Evolutionary conservation across 345 rosid species (phyloP).

Genomic region (Citrus maxima): DNA sequence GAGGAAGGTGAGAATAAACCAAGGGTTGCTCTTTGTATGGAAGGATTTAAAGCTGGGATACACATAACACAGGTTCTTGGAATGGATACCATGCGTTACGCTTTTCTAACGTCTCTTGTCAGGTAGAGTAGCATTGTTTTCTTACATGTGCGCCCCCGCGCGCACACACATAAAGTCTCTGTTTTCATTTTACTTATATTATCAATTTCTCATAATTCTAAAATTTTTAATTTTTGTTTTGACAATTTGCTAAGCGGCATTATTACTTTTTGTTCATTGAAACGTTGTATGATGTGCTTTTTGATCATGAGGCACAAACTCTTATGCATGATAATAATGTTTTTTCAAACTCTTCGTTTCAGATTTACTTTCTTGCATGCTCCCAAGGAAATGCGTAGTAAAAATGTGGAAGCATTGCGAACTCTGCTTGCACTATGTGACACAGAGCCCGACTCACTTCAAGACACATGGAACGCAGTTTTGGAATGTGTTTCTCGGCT

Average conservation of each 20-base stretch:
- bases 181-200: neutral
- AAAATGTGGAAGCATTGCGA: conserved; percentile 96
- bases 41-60: conserved; percentile 98
- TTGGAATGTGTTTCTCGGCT: conserved; percentile 98
- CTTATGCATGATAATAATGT: conserved; percentile 1
- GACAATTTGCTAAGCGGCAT: neutral
- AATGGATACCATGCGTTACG: conserved; percentile 99
- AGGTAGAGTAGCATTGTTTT: conserved; percentile 44
- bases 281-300: neutral
- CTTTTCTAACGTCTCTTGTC: conserved; percentile 93
- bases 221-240: neutral
- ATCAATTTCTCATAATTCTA: neutral
- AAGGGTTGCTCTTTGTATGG: conserved; percentile 88
- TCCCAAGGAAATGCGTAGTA: conserved; percentile 92
- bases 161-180: neutral
- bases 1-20: conserved; percentile 98
- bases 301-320: neutral
- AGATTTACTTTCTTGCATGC: conserved; percentile 99
- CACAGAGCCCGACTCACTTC: conserved; percentile 71
- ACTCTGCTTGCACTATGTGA: conserved; percentile 76
- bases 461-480: conserved; percentile 99
- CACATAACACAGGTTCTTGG: conserved; percentile 87
- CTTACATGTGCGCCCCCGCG: neutral
- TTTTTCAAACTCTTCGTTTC: conserved; percentile 23
- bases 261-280: neutral